Conservation (phyloP, 108 stramenopile genomes). For the Nitzschia sp. region DNA sequence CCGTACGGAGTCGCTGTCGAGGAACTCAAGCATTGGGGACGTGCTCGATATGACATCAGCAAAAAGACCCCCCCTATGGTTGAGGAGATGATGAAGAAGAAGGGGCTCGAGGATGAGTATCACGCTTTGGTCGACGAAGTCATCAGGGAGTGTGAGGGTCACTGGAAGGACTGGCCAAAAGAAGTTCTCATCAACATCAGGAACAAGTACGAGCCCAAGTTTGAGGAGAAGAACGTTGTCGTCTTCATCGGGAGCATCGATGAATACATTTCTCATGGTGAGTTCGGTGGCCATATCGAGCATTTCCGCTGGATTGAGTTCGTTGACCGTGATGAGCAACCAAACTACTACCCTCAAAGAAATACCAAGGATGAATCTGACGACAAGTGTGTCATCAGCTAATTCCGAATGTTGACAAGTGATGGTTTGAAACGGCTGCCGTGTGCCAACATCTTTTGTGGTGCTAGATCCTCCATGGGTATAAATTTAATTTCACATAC, state of each 20-base stretch:
- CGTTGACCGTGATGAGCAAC: constrained; percentile 50
- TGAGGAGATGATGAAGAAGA: constrained; percentile 35
- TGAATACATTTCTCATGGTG: constrained; percentile 48
- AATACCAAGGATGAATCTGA: constrained; percentile 29
- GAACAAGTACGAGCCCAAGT: constrained; percentile 37
- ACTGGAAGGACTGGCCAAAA: constrained; percentile 41
- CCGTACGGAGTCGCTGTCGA: constrained; percentile 59
- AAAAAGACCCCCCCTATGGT: constrained; percentile 48
- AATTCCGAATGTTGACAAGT: too few relatives aligned
- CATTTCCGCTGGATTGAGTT: constrained; percentile 57
- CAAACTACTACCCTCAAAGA: constrained; percentile 49
- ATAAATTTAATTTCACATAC: too few relatives aligned
- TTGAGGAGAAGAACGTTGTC: constrained; percentile 44
- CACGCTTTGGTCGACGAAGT: constrained; percentile 37
- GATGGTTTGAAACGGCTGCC: too few relatives aligned
- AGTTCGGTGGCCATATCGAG: constrained; percentile 52
- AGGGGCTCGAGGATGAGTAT: constrained; percentile 38
- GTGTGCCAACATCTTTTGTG: too few relatives aligned
- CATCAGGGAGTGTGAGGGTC: constrained; percentile 28
- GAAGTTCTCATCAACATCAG: constrained; percentile 37
- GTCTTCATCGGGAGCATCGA: constrained; percentile 48
- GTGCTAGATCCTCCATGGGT: too few relatives aligned
- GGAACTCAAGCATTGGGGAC: constrained; percentile 37
- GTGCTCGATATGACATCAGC: constrained; percentile 39
- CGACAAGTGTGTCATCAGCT: constrained; percentile 27